These are phyloP conservation scores for Persicaria tinctoria DNA, from an alignment of 148 eudicot genomes.

Conservation along the genomic window DNA sequence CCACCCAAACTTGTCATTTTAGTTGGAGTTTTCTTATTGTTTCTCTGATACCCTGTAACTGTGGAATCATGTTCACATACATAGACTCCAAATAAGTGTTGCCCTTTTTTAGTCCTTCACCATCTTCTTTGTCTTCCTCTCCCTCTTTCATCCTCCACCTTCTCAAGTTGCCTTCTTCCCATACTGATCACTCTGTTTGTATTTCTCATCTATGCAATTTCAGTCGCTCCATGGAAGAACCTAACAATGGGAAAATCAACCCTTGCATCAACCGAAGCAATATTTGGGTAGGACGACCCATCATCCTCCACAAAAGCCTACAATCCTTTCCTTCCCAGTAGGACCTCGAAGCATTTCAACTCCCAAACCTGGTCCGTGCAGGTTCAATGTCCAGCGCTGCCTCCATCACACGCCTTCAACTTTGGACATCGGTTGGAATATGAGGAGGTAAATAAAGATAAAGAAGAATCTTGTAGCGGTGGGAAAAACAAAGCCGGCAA, in stretches of 20 bases:
- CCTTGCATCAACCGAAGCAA: too few relatives aligned
- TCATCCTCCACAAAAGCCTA: too few relatives aligned
- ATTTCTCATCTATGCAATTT: background rate
- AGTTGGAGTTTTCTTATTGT: too few relatives aligned
- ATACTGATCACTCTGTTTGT: background rate
- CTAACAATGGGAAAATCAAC: too few relatives aligned
- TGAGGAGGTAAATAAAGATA: background rate
- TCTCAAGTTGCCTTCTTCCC: background rate
- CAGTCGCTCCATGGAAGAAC: too few relatives aligned
- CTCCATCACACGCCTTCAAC: background rate
- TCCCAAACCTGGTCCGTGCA: too few relatives aligned
- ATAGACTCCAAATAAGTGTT: background rate
- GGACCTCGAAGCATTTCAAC: background rate
- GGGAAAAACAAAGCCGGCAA: background rate
- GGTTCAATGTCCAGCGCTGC: background rate
- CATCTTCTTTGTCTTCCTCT: background rate
- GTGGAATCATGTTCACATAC: background rate
- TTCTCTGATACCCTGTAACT: background rate
- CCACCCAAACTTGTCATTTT: background rate
- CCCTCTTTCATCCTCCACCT: background rate
- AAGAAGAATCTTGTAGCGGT: background rate
- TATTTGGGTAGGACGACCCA: too few relatives aligned
- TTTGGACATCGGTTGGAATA: background rate
- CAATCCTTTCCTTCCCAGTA: too few relatives aligned
- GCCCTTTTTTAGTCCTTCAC: background rate